Base-by-base conservation (phyloP, 2,329 filamentous ascomycete species). In the Epichloe baconii region DNA sequence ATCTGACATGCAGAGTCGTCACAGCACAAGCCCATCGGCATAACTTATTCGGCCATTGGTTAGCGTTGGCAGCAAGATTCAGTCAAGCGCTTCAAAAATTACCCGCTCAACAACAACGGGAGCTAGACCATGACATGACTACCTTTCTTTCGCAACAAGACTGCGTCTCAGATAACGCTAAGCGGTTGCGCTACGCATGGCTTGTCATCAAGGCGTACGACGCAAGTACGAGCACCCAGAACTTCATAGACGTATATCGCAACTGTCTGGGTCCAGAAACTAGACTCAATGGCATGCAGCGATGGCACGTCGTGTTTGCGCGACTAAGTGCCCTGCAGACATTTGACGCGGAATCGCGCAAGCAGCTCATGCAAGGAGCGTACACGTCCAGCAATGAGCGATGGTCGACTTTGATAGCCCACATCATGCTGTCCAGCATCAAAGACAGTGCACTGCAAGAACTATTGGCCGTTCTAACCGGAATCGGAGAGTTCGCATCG, bases 221-320 rank as follows among this genome's bases (percentile, higher is more conserved):
- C 23, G 15, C 53, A 7, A 26, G 43, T 4, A 37, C 50, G 6
- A 55, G 54, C 10, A 55, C 51, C 12, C 31, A 55, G n/a, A 47
- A 50, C 3, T 57, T 62, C 21, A 34, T 54, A 35, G 37, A 44
- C 8, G 46, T 48, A 2, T 56, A 56, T 19, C 48, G 41, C n/a
- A 31, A 19, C 8, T 37, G 48, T 12, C 44, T 55, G 2, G 44
- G 43, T 7, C 49, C 35, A 15, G 48, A 38, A 2, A 21, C 41
- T 11, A 38, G 44, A n/a, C 23, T 58, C 4, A 52, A 52, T 12
- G 41, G 48, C 14, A 7, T 59, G 14, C 57, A 60, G 35, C 53
- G 60, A 21, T 61, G 59, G 59, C 57, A 60, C 26, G 36, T 60
- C 19, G 12, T 56, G 19, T 44, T 48, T 10, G 57, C 54, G 5